Base-by-base conservation (phyloP, 345 rosid genomes). In the Salix exigua region DNA sequence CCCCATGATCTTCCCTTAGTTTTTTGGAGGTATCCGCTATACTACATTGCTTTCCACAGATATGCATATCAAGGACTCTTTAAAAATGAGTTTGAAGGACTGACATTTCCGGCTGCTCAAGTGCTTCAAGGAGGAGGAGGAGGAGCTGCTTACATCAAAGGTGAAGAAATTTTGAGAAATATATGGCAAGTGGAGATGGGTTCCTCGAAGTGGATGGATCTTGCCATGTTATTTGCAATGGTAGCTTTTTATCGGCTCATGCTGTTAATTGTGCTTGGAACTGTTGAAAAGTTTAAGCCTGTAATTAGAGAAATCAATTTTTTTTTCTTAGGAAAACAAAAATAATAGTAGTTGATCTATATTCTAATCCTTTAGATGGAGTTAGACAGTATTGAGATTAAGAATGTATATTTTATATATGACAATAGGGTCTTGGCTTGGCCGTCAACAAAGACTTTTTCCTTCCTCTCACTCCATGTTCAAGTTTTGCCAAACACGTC, bases 131-230 rank as follows among this genome's bases (percentile, higher is more conserved):
- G 51, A 46, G 77, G 82, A 25, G 51, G 50, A 46, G 77, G 82
- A 25, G 78, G 74, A 11, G 19, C 76, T 7, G 1, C 75, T 2
- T 37, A 7, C 14, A 75, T 82, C 50, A 72, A 21, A 4, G 88
- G 86, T 3, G 77, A 85, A 6, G 84, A 85, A 40, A 62, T 85
- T n/a, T 68, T 85, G 79, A 71, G 73, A 62, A 85, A 67, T 7
- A 61, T 37, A 4, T 89, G 89, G 89, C 81, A 86, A 35, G 66
- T 87, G n/a, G 84, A 89, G 74, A 82, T 77, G 89, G 82, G 78
- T 9, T 87, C 83, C 65, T 86, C 92, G 0, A 89, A 87, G 68
- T 89, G 92, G 92, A 80, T 83, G 38, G 86, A 89, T 76, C 81
- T 87, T 18, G 77, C 37, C 13, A 74, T 89, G 26, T 77, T 89